Evolutionary conservation across 2,329 filamentous ascomycete genomes (phyloP), one percentile per base, ranked within the genome.

Genomic region (Trichophyton equinum): DNA sequence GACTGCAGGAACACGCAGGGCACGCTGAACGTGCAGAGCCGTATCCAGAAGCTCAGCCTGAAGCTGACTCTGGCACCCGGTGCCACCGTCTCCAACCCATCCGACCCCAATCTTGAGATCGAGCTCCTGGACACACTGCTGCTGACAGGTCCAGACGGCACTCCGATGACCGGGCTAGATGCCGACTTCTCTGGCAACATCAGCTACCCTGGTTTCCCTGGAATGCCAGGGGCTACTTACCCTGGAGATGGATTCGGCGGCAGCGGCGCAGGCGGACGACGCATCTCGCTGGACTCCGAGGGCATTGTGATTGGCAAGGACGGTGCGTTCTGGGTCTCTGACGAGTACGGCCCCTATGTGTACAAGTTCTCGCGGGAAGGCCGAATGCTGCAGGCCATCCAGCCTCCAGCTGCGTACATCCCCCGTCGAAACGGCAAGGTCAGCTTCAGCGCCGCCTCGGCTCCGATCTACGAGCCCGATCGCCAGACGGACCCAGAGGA

Each of bases 291-390:
- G 1, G 87, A 90, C 67, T 74, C 81, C 0, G 87, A 90, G 73
- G 86, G 86, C 1, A 73, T 90, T 0, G 81, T 83, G 1, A 76
- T 89, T 5, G 79, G 79, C 57, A 65, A 73, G 0, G 81, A 86
- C 60, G 83, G 81, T 11, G 76, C 77, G 0, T 88, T 87, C 73
- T 89, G 85, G 84, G 76, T 88, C 44, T 81, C 77, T 6, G 86
- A 89, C 68, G 86, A 89, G 72, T 86, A 87, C 68, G 86, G 85
- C 0, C 85, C 85, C 0, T 88, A 85, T 66, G 74, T 88, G 22
- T 89, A 88, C 76, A 79, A 83, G 51, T 89, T 89, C 72, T 74
- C 78, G 63, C 64, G 70, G 2, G 68, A 70, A 0, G 86, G 87
- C 40, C 77, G 74, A 38, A 85, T 89, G 81, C 70, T 82, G 15